A percentile compares a stretch with the other conserved stretches of the same genome.
Evolutionary conservation across 148 eudicot species (phyloP).

Genomic region (Diospyros kaki): DNA sequence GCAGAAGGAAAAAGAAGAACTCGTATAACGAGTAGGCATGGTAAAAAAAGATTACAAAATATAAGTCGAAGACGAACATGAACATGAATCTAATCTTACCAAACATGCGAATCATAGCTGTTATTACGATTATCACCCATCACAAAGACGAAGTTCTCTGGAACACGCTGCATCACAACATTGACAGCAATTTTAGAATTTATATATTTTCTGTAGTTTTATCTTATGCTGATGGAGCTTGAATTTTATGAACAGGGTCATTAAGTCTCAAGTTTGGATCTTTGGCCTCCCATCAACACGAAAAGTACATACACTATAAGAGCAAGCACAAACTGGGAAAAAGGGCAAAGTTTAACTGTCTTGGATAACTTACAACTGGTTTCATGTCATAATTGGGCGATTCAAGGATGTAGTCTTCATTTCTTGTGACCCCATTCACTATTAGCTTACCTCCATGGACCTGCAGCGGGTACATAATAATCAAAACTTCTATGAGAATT

Average conservation of each 20-base stretch:
- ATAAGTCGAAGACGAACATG: background rate
- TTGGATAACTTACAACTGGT: conserved; percentile 48
- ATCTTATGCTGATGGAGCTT: background rate
- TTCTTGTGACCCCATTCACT: conserved; percentile 68
- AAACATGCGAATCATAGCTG: conserved; percentile 96
- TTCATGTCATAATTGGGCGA: conserved; percentile 84
- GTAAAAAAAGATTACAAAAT: background rate
- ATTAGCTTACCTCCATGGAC: conserved; percentile 78
- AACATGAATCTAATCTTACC: conserved; percentile 33
- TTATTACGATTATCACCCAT: conserved; percentile 99
- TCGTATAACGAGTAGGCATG: background rate
- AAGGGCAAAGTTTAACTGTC: background rate
- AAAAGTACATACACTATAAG: background rate
- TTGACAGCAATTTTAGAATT: background rate
- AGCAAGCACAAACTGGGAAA: background rate
- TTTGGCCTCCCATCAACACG: background rate
- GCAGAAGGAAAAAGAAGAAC: background rate
- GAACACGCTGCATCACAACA: conserved; percentile 61
- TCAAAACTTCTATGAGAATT: too few species aligned
- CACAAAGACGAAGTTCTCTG: conserved; percentile 81
- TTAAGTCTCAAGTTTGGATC: background rate
- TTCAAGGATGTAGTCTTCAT: conserved; percentile 66
- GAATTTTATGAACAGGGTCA: background rate
- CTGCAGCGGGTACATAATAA: conserved; percentile 31
- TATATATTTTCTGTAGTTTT: background rate